Percentiles rank a stretch among this genome's conserved stretches.
These are phyloP conservation scores for Senna tora DNA, from an alignment of 306 rosid species.

Conservation along the genomic window DNA sequence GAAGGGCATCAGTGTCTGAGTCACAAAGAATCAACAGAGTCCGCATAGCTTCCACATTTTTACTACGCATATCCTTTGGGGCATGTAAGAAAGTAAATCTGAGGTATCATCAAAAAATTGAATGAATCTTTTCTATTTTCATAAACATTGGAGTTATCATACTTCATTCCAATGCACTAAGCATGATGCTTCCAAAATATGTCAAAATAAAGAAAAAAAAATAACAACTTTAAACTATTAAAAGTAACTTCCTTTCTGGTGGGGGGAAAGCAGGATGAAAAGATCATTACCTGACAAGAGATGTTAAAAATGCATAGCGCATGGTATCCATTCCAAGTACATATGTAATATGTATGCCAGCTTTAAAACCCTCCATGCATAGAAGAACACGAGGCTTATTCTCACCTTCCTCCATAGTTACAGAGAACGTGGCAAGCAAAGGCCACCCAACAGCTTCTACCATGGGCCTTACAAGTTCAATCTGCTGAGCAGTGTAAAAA, in stretches of 20 bases:
- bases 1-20: constrained; percentile 81
- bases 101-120: constrained; percentile 47
- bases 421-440: constrained; percentile 96
- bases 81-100: constrained; percentile 99
- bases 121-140: constrained; percentile 35
- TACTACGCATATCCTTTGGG: constrained; percentile 99
- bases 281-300: constrained; percentile 79
- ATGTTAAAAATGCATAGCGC: constrained; percentile 99
- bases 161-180: constrained; percentile 30
- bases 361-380: constrained; percentile 98
- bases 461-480: constrained; percentile 99
- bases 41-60: constrained; percentile 94
- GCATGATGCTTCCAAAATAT: constrained; percentile 29
- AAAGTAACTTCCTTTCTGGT: neutral
- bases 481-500: constrained; percentile 86
- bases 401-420: constrained; percentile 99
- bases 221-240: neutral
- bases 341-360: constrained; percentile 89
- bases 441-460: constrained; percentile 99
- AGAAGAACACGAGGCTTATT: constrained; percentile 88
- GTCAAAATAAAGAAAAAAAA: constrained; percentile 21
- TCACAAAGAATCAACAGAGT: constrained; percentile 79
- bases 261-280: constrained; percentile 9
- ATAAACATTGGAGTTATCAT: constrained; percentile 33
- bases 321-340: constrained; percentile 99